Percentiles rank a stretch among this genome's conserved stretches.
Evolutionary conservation across 805 yeast species (phyloP).

Genomic region (Debaryomyces maramus): DNA sequence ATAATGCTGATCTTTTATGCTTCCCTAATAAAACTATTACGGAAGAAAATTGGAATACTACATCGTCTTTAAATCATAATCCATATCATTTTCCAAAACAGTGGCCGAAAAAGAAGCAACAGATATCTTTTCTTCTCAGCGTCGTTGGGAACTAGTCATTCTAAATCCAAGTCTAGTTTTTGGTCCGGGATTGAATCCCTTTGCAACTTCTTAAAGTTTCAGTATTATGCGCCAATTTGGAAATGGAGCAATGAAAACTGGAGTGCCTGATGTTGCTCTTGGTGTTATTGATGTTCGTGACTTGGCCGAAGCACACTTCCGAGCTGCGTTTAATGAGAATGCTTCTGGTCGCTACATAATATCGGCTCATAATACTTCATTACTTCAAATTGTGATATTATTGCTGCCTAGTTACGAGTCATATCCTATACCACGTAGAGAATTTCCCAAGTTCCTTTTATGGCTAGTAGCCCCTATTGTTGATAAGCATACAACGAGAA

Average conservation of each 20-base stretch:
- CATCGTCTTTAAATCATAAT: conserved; percentile 35
- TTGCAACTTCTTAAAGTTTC: conserved; percentile 8
- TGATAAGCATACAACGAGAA: conserved; percentile 4
- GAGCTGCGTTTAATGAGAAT: conserved; percentile 1
- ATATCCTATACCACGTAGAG: conserved; percentile 2
- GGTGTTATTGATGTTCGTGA: conserved; percentile 7
- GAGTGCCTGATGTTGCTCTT: conserved; percentile 3
- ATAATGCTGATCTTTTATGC: conserved; percentile 13
- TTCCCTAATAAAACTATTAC: conserved; percentile 12
- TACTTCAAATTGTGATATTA: background rate
- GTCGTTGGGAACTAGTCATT: conserved; percentile 14
- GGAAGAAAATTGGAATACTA: conserved; percentile 13
- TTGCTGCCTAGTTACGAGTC: conserved; percentile 3
- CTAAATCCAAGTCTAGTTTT: conserved; percentile 23
- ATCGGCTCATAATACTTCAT: conserved; percentile 6
- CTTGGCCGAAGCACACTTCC: conserved; percentile 5
- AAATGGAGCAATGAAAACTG: conserved; percentile 2
- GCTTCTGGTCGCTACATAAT: conserved; percentile 8
- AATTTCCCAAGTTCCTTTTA: background rate
- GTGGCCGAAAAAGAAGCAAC: conserved; percentile 20
- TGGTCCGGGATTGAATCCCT: conserved; percentile 14
- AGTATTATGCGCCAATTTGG: conserved; percentile 6
- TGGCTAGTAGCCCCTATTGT: conserved; percentile 3
- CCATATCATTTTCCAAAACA: conserved; percentile 25
- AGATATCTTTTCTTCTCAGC: conserved; percentile 12